These are phyloP conservation scores for Dothistroma pini DNA, from an alignment of 2,329 filamentous ascomycete genomes.

Conservation along the genomic window DNA sequence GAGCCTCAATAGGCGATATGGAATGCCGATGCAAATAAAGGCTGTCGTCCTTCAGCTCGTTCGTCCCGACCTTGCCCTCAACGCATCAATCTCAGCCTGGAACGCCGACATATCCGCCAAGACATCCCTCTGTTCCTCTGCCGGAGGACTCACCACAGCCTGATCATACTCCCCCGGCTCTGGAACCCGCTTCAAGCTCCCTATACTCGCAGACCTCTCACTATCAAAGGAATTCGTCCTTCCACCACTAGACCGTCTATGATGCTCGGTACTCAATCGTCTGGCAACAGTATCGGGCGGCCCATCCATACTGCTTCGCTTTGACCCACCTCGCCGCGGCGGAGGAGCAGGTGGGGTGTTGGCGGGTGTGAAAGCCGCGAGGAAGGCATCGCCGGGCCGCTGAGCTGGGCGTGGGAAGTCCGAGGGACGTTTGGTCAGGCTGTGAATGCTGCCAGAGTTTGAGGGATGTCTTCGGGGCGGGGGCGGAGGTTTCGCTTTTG, in stretches of 20 bases:
- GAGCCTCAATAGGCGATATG: no score
- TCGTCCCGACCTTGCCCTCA: slow-evolving; percentile 17
- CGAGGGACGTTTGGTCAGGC: neutral
- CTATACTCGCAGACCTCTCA: slow-evolving; percentile 21
- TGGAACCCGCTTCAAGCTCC: slow-evolving; percentile 22
- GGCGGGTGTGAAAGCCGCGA: slow-evolving; percentile 5
- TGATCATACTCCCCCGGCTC: slow-evolving; percentile 16
- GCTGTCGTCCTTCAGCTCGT: slow-evolving; percentile 4
- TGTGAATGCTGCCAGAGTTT: slow-evolving; percentile 17
- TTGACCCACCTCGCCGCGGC: slow-evolving; percentile 25
- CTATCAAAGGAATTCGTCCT: slow-evolving; percentile 21
- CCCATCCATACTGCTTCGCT: slow-evolving; percentile 26
- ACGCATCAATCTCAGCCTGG: slow-evolving; percentile 33
- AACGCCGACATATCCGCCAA: slow-evolving; percentile 33
- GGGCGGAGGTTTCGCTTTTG: slow-evolving; percentile 25
- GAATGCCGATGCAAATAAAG: no score
- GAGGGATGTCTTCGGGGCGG: slow-evolving; percentile 29
- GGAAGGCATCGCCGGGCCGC: slow-evolving; percentile 18
- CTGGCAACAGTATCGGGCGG: slow-evolving; percentile 13
- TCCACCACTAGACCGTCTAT: slow-evolving; percentile 23
- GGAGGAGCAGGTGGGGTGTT: slow-evolving; percentile 30
- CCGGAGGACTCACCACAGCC: slow-evolving; percentile 6
- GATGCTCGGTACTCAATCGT: slow-evolving; percentile 16
- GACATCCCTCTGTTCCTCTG: slow-evolving; percentile 22
- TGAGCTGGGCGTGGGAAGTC: slow-evolving; percentile 17